A percentile compares a stretch with the other conserved stretches of the same genome.
These are phyloP conservation scores for Cyclocybe aegerita DNA, from an alignment of 768 basidiomycete genomes.

Conservation along the genomic window DNA sequence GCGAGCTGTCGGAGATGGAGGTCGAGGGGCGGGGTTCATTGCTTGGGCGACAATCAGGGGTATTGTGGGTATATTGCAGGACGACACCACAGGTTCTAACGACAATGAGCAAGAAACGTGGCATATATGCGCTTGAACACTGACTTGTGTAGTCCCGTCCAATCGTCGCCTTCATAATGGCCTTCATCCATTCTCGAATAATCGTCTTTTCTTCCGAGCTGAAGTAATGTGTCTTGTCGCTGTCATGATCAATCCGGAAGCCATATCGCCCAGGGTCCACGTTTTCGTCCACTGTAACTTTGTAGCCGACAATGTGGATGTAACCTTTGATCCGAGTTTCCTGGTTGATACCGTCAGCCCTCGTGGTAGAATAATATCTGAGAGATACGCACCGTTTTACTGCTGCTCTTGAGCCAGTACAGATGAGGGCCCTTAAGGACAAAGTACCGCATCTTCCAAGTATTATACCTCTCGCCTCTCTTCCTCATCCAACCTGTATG, in stretches of 20 bases:
- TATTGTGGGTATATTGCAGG: slow-evolving; percentile 95
- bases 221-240: slow-evolving; percentile 87
- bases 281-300: slow-evolving; percentile 90
- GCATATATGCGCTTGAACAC: slow-evolving; percentile 23
- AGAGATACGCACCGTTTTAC: slow-evolving; percentile 44
- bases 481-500: slow-evolving; percentile 95
- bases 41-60: slow-evolving; percentile 93
- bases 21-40: slow-evolving; percentile 94
- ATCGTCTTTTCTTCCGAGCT: slow-evolving; percentile 83
- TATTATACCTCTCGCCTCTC: slow-evolving; percentile 89
- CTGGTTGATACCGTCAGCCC: slow-evolving; percentile 32
- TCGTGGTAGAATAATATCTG: background rate
- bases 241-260: slow-evolving; percentile 89
- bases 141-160: slow-evolving; percentile 87
- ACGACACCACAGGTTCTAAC: slow-evolving; percentile 90
- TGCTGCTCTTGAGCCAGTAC: slow-evolving; percentile 82
- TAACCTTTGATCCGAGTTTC: slow-evolving; percentile 98
- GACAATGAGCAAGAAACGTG: slow-evolving; percentile 12
- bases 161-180: slow-evolving; percentile 98
- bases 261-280: slow-evolving; percentile 91
- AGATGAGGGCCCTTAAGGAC: slow-evolving; percentile 90
- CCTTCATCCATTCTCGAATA: slow-evolving; percentile 99
- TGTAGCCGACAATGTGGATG: slow-evolving; percentile 88
- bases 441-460: slow-evolving; percentile 91
- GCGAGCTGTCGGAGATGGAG: slow-evolving; percentile 87